Percentiles rank a stretch among this genome's conserved stretches.
These are phyloP conservation scores for Linum tenue DNA, from an alignment of 345 rosid genomes.

Conservation along the genomic window DNA sequence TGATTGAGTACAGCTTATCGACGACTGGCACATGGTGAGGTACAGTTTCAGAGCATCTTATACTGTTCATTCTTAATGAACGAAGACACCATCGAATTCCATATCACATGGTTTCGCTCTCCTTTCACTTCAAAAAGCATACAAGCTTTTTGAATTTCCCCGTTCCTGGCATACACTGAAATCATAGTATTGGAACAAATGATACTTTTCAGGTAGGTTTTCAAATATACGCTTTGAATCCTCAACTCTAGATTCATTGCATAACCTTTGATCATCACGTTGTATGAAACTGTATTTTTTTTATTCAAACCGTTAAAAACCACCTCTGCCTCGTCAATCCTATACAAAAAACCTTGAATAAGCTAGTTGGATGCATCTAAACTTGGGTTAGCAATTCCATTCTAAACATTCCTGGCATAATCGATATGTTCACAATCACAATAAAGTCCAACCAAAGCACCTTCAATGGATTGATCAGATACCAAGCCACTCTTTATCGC, in stretches of 20 bases:
- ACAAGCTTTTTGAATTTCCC: constrained; percentile 42
- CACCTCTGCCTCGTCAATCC: constrained; percentile 38
- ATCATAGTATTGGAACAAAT: constrained; percentile 45
- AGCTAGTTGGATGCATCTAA: constrained; percentile 34
- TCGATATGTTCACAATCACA: constrained; percentile 32
- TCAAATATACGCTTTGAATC: constrained; percentile 39
- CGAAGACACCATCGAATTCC: constrained; percentile 54
- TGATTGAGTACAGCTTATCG: constrained; percentile 33
- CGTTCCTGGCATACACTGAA: constrained; percentile 36
- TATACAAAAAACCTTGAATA: constrained; percentile 28
- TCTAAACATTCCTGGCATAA: constrained; percentile 41
- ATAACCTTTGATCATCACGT: constrained; percentile 53
- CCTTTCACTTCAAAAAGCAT: constrained; percentile 36
- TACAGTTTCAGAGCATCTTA: constrained; percentile 37
- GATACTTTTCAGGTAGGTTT: constrained; percentile 36
- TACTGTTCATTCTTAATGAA: constrained; percentile 34
- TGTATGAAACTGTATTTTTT: constrained; percentile 24
- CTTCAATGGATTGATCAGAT: constrained; percentile 30
- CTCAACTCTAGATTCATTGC: constrained; percentile 26
- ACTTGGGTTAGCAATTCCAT: constrained; percentile 23
- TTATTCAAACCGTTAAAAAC: constrained; percentile 28
- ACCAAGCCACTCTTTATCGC: constrained; percentile 42
- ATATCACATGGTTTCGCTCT: constrained; percentile 42
- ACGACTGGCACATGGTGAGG: constrained; percentile 22
- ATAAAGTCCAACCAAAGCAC: constrained; percentile 43